phyloP scores from a whole-genome alignment of 768 basidiomycete species.

The Tylopilus intermedius region DNA sequence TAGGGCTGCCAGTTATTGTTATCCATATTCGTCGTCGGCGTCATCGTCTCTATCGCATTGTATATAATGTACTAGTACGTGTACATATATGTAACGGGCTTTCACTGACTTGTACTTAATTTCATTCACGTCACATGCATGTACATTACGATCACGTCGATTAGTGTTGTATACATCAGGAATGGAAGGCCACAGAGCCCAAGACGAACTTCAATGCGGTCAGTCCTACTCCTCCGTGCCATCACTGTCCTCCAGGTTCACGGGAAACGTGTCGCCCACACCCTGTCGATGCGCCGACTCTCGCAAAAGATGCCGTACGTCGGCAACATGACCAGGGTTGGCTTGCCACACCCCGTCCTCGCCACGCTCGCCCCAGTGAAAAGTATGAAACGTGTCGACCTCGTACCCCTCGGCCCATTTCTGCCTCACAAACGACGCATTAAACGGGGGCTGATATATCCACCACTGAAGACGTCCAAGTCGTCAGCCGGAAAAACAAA shows the following conservation, averaged over 20 bases:
- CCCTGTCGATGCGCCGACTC: conserved; percentile 40
- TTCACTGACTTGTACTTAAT: neutral
- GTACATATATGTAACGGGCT: neutral
- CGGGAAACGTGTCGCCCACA: conserved; percentile 25
- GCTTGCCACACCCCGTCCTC: conserved; percentile 34
- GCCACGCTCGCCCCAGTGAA: conserved; percentile 43
- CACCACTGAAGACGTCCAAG: conserved; percentile 33
- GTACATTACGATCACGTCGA: neutral
- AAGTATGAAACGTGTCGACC: conserved; percentile 49
- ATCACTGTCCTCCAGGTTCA: neutral
- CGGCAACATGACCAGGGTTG: conserved; percentile 31
- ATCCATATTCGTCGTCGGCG: conserved; percentile 1
- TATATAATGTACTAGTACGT: neutral
- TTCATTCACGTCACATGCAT: neutral
- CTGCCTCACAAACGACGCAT: conserved; percentile 41
- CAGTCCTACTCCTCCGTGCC: neutral
- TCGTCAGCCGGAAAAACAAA: neutral
- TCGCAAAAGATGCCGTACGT: conserved; percentile 32
- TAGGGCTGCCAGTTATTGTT: neutral
- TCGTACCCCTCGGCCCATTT: conserved; percentile 44
- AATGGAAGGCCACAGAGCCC: neutral
- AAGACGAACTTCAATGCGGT: neutral
- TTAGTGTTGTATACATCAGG: neutral
- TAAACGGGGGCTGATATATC: conserved; percentile 45
- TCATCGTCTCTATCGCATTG: neutral